These are phyloP conservation scores for Leptographium galeiforme DNA, from an alignment of 2,329 filamentous ascomycete genomes.

Conservation along the genomic window DNA sequence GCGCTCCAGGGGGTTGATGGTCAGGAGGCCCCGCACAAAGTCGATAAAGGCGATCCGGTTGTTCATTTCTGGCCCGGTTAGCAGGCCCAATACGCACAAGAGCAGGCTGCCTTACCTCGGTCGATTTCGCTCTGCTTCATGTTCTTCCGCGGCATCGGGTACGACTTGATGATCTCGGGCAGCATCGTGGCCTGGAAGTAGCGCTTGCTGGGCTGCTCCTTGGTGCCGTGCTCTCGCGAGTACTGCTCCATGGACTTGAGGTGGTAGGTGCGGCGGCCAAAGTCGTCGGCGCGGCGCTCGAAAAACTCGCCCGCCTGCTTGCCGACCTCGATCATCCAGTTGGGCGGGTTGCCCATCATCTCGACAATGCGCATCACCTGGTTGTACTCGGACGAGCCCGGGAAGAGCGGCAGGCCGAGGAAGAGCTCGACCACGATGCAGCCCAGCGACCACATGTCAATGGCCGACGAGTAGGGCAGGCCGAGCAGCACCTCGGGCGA, in stretches of 20 bases:
- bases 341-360: conserved; percentile 91
- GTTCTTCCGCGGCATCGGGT: conserved; percentile 96
- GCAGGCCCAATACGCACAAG: neutral
- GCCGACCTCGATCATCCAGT: conserved; percentile 99
- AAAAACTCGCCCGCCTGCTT: conserved; percentile 98
- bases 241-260: conserved; percentile 98
- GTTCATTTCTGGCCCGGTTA: conserved; percentile 68
- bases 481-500: conserved; percentile 94
- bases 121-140: conserved; percentile 98
- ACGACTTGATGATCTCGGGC: conserved; percentile 94
- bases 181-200: conserved; percentile 93
- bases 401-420: conserved; percentile 84
- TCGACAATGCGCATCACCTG: conserved; percentile 94
- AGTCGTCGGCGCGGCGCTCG: conserved; percentile 84
- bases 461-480: conserved; percentile 91
- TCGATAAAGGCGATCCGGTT: conserved; percentile 96
- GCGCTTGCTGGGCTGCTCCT: conserved; percentile 98
- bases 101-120: conserved; percentile 53
- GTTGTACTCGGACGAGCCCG: conserved; percentile 96
- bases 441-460: conserved; percentile 98
- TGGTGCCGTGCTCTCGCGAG: conserved; percentile 84
- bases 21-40: conserved; percentile 85
- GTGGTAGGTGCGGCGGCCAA: conserved; percentile 77
- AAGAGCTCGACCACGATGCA: conserved; percentile 98
- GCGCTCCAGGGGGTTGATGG: conserved; percentile 87